Evolutionary conservation across 2,329 filamentous ascomycete species (phyloP).

Genomic region (Calonectria leucothoes): DNA sequence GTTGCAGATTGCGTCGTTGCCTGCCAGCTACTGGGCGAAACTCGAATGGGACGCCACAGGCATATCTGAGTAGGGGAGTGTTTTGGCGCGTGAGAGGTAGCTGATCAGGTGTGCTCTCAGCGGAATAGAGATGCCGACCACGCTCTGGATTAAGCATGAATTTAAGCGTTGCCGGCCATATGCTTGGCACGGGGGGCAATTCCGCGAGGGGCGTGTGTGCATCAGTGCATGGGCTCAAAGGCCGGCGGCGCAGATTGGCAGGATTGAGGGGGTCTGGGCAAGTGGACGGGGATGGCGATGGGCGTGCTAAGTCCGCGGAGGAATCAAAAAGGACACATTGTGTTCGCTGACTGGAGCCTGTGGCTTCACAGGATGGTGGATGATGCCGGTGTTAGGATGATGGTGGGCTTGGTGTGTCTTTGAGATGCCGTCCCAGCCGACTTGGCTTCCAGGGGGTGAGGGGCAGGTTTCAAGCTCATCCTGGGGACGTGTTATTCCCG

Average conservation of each 20-base stretch:
- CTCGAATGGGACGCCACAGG: conserved; percentile 31
- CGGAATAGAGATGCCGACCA: conserved; percentile 30
- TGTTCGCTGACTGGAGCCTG: conserved; percentile 33
- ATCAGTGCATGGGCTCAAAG: conserved; percentile 14
- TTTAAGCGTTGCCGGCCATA: conserved; percentile 62
- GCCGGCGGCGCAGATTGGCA: conserved; percentile 2
- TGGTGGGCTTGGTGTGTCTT: conserved; percentile 45
- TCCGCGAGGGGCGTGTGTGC: conserved; percentile 37
- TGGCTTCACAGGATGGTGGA: conserved; percentile 40
- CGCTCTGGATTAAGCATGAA: conserved; percentile 60
- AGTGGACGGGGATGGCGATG: neutral
- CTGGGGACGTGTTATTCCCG: conserved; percentile 43
- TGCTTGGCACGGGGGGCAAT: conserved; percentile 51
- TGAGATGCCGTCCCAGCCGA: conserved; percentile 54
- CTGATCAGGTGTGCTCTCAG: conserved; percentile 33
- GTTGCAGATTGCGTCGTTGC: neutral
- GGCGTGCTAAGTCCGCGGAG: conserved; percentile 24
- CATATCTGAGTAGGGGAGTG: conserved; percentile 28
- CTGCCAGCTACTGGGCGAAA: conserved; percentile 7
- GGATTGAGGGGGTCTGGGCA: neutral
- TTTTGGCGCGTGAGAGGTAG: neutral
- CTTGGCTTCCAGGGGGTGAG: conserved; percentile 46
- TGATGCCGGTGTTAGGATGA: conserved; percentile 30
- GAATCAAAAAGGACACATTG: conserved; percentile 35
- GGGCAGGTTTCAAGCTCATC: conserved; percentile 33